phyloP scores from a whole-genome alignment of 257 asterid species.

The Misopates orontium region DNA sequence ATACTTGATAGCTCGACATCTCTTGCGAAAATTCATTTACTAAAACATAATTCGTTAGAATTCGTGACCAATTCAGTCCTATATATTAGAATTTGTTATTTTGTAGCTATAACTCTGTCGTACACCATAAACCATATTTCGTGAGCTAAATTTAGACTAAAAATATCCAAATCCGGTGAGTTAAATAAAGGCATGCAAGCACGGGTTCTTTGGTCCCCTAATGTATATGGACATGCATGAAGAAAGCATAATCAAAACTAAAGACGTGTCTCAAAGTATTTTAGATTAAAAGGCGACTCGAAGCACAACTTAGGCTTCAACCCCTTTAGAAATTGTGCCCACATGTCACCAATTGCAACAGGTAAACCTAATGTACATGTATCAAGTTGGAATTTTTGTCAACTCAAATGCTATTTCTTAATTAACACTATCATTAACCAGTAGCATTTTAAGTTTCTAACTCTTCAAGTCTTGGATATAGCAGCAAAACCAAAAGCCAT shows the following conservation, averaged over 20 bases:
- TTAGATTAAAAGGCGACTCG: conserved; percentile 8
- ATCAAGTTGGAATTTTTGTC: conserved; percentile 16
- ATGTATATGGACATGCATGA: too few relatives aligned
- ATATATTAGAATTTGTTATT: too few relatives aligned
- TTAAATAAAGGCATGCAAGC: too few relatives aligned
- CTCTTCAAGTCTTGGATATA: too few relatives aligned
- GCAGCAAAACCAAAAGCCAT: too few relatives aligned
- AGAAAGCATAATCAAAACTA: neutral
- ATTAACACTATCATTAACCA: neutral
- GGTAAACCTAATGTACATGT: neutral
- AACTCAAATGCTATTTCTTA: neutral
- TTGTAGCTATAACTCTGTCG: too few relatives aligned
- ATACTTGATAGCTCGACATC: neutral
- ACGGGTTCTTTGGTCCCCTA: too few relatives aligned
- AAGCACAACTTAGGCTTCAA: neutral
- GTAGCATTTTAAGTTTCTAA: neutral
- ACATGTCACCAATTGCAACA: conserved; percentile 10
- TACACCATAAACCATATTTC: too few relatives aligned
- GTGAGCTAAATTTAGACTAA: too few relatives aligned
- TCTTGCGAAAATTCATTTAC: neutral
- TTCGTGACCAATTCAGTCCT: too few relatives aligned
- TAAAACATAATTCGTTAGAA: too few relatives aligned
- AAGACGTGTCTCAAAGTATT: neutral
- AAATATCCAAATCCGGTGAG: too few relatives aligned
- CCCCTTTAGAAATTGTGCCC: neutral